phyloP scores from a whole-genome alignment of 192 early-diverging fungal species.

The Umbelopsis isabellina region DNA sequence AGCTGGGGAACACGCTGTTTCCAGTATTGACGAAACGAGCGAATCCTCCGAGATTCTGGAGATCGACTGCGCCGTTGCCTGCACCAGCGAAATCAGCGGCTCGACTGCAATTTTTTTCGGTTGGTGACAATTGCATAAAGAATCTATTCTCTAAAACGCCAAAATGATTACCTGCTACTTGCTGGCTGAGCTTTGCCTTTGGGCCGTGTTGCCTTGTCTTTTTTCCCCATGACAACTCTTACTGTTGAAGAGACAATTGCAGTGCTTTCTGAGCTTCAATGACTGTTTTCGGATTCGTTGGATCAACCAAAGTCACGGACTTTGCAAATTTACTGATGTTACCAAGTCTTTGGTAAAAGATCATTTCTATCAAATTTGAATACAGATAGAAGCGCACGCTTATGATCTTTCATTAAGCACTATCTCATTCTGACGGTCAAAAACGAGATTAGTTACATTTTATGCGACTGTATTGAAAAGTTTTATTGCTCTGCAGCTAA shows the following conservation, averaged over 20 bases:
- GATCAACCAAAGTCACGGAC: neutral
- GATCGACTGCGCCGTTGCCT: constrained; percentile 40
- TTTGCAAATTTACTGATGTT: neutral
- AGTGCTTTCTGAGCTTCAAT: neutral
- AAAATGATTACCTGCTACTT: constrained; percentile 73
- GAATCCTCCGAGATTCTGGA: constrained; percentile 65
- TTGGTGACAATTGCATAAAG: constrained; percentile 21
- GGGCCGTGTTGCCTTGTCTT: constrained; percentile 68
- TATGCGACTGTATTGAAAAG: neutral
- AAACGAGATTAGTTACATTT: too few relatives aligned
- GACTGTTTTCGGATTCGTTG: neutral
- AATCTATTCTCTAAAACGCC: neutral
- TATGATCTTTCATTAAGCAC: neutral
- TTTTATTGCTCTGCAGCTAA: neutral
- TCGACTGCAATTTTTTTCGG: constrained; percentile 45
- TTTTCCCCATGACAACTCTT: constrained; percentile 42
- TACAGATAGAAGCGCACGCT: neutral
- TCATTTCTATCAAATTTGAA: too few relatives aligned
- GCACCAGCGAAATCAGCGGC: constrained; percentile 59
- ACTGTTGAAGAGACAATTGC: neutral
- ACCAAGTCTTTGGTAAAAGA: too few relatives aligned
- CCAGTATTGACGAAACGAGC: constrained; percentile 63
- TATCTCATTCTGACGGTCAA: too few relatives aligned
- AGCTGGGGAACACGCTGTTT: constrained; percentile 9
- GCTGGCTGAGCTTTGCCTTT: constrained; percentile 88